Evolutionary conservation across 176 grass and related monocot species (phyloP), one percentile per base, ranked within the genome.

Genomic region (Aegilops tauschii): DNA sequence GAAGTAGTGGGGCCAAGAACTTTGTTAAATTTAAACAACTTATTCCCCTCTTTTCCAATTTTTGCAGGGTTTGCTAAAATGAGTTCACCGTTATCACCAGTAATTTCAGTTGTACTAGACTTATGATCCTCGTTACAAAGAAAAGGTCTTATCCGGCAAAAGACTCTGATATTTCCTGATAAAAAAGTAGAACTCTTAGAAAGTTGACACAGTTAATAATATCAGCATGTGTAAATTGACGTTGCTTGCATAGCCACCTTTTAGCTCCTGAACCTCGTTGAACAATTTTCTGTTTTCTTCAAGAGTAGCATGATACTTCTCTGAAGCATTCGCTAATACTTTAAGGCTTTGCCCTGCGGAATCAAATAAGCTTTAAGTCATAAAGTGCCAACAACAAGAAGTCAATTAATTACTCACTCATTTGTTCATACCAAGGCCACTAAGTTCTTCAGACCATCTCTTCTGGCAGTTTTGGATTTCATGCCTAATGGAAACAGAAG

Each of bases 91-190:
- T 95, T 87, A 42, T 94, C 90, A 39, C 88, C 86, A 85, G 91
- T 76, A 85, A 84, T 78, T 61, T 94, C 84, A 77, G 92, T 80
- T 77, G 40, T 69, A 34, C 78, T 90, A 58, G 65, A 90, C 63
- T 84, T 92, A 75, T 83, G 62, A 80, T 95, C 91, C 82, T 98
- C 92, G 63, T 77, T 85, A 50, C 84, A 69, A 88, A 94, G 93
- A 92, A 90, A 95, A 62, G 96, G 93, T 35, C 90, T 98, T 95
- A 95, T 94, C 30, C 96, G 86, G 77, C 96, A 98, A 81, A 87
- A 89, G 39, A 98, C 96, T 78, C 92, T 92, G 86, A 95, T 98
- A 80, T 98, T 98, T 85, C 96, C 96, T 98, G 86, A 58, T 49
- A 10, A 82, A 81, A 6, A 73, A 80, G 21, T 36, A 80, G 49